phyloP scores from a whole-genome alignment of 371 early-diverging fungal species.

The Mucor lusitanicus region DNA sequence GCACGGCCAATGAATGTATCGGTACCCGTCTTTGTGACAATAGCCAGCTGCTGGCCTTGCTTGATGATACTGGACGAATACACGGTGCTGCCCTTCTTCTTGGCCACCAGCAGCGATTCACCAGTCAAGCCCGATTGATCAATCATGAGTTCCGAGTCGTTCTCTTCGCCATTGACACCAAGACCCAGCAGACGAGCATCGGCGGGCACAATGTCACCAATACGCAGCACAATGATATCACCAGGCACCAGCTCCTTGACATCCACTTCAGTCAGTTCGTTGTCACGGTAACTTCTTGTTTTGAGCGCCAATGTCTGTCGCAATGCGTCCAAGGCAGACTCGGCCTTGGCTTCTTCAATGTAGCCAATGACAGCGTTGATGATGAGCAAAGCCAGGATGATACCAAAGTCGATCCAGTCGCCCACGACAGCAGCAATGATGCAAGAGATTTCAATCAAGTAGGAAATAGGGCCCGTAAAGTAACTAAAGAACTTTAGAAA shows the following conservation, averaged over 20 bases:
- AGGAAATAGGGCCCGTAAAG: constrained; percentile 89
- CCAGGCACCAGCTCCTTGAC: constrained; percentile 80
- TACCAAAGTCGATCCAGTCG: constrained; percentile 87
- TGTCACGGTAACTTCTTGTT: constrained; percentile 77
- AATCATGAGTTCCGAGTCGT: constrained; percentile 79
- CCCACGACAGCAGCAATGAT: constrained; percentile 72
- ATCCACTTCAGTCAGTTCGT: constrained; percentile 74
- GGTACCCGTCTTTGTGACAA: constrained; percentile 84
- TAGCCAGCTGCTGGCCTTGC: constrained; percentile 83
- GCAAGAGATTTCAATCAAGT: constrained; percentile 81
- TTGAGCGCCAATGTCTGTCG: constrained; percentile 88
- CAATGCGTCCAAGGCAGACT: constrained; percentile 85
- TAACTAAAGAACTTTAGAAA: constrained; percentile 84
- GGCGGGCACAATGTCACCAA: constrained; percentile 95
- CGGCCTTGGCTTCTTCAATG: constrained; percentile 88
- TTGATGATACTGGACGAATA: constrained; percentile 86
- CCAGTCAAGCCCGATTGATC: constrained; percentile 96
- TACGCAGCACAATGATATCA: constrained; percentile 84
- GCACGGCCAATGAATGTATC: constrained; percentile 92
- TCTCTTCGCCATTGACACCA: constrained; percentile 76
- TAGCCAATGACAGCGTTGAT: constrained; percentile 91
- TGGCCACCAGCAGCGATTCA: constrained; percentile 82
- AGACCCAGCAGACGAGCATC: constrained; percentile 85
- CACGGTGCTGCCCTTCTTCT: constrained; percentile 65
- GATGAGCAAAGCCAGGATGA: constrained; percentile 78